Base-by-base conservation (phyloP, 177 flowering plant genomes). In the Vitis hybrid region DNA sequence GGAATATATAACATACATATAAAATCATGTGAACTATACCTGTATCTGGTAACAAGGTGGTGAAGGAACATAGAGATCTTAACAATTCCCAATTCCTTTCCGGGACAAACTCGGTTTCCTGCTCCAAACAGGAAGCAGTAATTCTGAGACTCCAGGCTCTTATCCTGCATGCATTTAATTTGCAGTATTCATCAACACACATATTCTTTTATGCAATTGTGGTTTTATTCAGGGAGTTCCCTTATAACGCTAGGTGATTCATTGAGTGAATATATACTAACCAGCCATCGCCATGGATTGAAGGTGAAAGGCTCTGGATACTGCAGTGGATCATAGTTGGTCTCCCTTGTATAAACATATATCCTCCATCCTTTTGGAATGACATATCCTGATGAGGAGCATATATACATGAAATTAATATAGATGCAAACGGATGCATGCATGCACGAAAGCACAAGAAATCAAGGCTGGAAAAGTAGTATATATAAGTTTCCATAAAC, bases 221-320 rank as follows among this genome's bases (percentile, higher is more conserved):
- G 26, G 26, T 23, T 23, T 23, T 23, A 23, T 23, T 23, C 26
- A 23, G 26, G 26, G 26, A 23, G 26, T 23, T 23, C 26, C 26
- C 26, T 23, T 23, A 23, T 23, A 23, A 34, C 6, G 45, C 45
- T 34, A 34, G 45, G 45, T 34, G 45, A 40, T 40, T 40, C 9
- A 40, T 40, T 40, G 50, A 26, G 30, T 26, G 30, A 26, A 26
- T 26, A 26, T 26, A 23, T n/a, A 79, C 78, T 73, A 10, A 90
- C 94, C 94, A 80, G 78, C 92, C 89, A 88, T 82, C 94, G 85
- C 94, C 94, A 87, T 60, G 94, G 94, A 76, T 88, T 87, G 71
- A 90, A 90, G 52, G 79, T 68, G 2, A 79, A 70, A 19, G 94
- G 92, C 18, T 90, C 94, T 2, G 85, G 87, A 72, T 85, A 90